A percentile compares a stretch with the other conserved stretches of the same genome.
phyloP scores from a whole-genome alignment of 768 basidiomycete genomes.

The Lanmaoa rubissima region DNA sequence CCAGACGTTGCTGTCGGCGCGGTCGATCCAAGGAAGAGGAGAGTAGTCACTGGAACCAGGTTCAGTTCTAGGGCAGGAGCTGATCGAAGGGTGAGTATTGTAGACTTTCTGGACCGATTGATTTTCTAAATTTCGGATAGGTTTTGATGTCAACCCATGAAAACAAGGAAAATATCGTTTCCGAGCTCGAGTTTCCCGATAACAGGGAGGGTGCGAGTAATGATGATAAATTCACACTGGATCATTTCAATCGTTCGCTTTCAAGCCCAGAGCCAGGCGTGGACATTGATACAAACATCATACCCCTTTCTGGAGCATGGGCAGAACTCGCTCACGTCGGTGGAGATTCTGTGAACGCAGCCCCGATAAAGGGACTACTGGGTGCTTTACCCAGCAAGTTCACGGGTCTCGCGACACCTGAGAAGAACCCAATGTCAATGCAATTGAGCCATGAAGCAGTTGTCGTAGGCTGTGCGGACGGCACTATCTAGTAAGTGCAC shows the following conservation, averaged over 20 bases:
- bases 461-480: conserved; percentile 88
- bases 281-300: conserved; percentile 63
- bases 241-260: conserved; percentile 10
- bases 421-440: conserved; percentile 95
- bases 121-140: conserved; percentile 35
- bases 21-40: conserved; percentile 77
- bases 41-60: conserved; percentile 84
- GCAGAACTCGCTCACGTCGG: conserved; percentile 53
- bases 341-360: conserved; percentile 30
- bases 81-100: conserved; percentile 65
- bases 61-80: conserved; percentile 84
- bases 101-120: neutral
- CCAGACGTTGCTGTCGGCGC: conserved; percentile 89
- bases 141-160: conserved; percentile 83
- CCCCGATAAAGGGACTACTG: conserved; percentile 52
- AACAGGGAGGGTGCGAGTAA: conserved; percentile 1
- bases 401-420: conserved; percentile 76
- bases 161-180: conserved; percentile 42
- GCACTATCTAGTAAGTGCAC: conserved; percentile 78
- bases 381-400: conserved; percentile 69
- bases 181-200: conserved; percentile 18
- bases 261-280: conserved; percentile 39
- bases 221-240: conserved; percentile 3
- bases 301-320: conserved; percentile 76
- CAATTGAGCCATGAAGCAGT: conserved; percentile 89